Conservation (phyloP, 768 basidiomycete genomes). For the Cubamyces lactineus region DNA sequence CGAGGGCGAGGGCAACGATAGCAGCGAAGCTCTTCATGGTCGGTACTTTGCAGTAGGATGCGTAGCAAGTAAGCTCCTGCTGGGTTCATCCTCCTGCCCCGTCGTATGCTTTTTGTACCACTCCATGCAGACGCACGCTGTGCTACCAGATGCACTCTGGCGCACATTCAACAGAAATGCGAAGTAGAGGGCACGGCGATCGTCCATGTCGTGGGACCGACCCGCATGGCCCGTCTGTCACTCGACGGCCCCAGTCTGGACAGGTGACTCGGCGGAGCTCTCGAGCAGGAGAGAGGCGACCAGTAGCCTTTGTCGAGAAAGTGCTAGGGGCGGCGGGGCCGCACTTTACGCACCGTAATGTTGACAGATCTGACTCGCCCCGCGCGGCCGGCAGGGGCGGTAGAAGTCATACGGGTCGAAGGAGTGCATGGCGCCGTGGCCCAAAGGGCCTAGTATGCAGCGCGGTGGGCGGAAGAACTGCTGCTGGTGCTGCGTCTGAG, state of each 20-base stretch:
- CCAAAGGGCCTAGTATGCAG: not conserved
- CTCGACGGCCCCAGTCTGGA: not conserved
- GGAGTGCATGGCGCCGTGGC: not conserved
- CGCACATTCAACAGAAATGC: too few species aligned
- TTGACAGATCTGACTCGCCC: constrained; percentile 1
- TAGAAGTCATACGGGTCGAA: not conserved
- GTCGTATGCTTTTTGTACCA: not conserved
- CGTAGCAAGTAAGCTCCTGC: not conserved
- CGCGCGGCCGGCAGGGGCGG: not conserved
- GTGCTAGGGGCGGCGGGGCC: constrained; percentile 9
- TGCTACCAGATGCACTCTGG: too few species aligned
- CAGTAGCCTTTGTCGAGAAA: not conserved
- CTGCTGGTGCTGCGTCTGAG: too few species aligned
- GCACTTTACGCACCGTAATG: not conserved
- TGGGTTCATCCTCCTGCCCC: not conserved
- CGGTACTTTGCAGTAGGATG: not conserved
- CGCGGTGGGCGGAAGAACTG: not conserved
- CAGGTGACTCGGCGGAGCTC: constrained; percentile 4
- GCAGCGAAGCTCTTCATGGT: constrained; percentile 23
- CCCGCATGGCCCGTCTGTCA: constrained; percentile 7
- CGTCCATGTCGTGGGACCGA: constrained; percentile 3
- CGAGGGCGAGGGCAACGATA: constrained; percentile 14
- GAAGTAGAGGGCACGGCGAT: too few species aligned
- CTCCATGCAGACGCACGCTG: too few species aligned
- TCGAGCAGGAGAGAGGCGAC: not conserved